A percentile compares a stretch with the other conserved stretches of the same genome.
Evolutionary conservation across 116 monocot species (phyloP).

Genomic region (Trichopus zeylanicus): DNA sequence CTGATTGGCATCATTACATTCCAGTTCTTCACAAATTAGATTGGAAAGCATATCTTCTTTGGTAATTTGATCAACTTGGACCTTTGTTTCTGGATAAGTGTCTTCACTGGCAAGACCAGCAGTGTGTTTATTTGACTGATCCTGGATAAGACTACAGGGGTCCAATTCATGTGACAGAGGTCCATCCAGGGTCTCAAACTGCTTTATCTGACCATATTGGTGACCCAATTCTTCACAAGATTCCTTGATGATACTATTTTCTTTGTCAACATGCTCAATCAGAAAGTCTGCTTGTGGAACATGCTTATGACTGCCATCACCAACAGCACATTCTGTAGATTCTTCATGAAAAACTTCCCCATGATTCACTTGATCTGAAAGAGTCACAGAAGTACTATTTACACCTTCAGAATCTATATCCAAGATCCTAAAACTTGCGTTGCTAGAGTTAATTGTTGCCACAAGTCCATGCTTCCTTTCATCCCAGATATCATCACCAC

Average conservation of each 20-base stretch:
- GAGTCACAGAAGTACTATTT: not conserved
- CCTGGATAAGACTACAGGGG: not conserved
- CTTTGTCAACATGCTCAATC: too few species aligned
- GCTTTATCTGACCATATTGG: too few species aligned
- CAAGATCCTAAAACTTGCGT: not conserved
- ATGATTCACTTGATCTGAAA: not conserved
- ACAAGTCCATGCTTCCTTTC: not conserved
- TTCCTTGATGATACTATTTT: too few species aligned
- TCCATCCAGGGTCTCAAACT: not conserved
- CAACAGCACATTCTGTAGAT: too few species aligned
- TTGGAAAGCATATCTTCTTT: not conserved
- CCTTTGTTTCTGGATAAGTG: not conserved
- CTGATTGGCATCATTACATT: not conserved
- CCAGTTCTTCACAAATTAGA: not conserved
- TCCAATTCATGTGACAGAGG: not conserved
- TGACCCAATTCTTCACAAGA: too few species aligned
- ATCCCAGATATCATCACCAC: not conserved
- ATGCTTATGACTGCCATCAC: too few species aligned
- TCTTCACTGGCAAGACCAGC: not conserved
- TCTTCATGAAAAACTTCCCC: not conserved
- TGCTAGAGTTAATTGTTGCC: not conserved
- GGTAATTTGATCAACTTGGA: not conserved
- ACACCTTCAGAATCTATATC: not conserved
- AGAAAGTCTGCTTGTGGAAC: too few species aligned
- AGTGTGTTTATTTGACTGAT: not conserved